A percentile compares a stretch with the other conserved stretches of the same genome.
These are phyloP conservation scores for Trichoderma koningii DNA, from an alignment of 2,329 filamentous ascomycete species.

Conservation along the genomic window DNA sequence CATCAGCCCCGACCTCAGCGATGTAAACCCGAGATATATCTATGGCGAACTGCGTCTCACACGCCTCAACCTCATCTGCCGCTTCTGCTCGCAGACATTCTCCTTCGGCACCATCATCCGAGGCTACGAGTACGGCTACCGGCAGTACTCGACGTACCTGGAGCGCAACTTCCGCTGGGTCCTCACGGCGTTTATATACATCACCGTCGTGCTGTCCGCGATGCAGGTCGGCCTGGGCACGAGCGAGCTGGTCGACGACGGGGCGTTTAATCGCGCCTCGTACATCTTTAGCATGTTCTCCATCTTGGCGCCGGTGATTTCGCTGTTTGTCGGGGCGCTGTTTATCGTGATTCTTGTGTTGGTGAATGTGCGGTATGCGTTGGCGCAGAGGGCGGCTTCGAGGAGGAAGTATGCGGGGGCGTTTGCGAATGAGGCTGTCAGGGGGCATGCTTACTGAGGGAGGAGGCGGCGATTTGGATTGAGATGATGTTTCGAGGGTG, in stretches of 20 bases:
- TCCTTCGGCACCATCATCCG: neutral
- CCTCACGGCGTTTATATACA: slow-evolving; percentile 43
- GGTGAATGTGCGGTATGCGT: slow-evolving; percentile 2
- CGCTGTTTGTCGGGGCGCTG: neutral
- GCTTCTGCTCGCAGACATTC: neutral
- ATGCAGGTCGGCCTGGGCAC: slow-evolving; percentile 51
- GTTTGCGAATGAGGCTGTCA: neutral
- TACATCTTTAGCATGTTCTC: slow-evolving; percentile 52
- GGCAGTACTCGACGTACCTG: slow-evolving; percentile 14
- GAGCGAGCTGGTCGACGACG: slow-evolving; percentile 35
- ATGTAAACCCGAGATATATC: slow-evolving; percentile 1
- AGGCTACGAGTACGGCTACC: slow-evolving; percentile 17
- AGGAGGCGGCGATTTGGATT: rapidly evolving
- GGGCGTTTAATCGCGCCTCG: slow-evolving; percentile 44
- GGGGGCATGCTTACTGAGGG: neutral
- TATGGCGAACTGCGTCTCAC: slow-evolving; percentile 12
- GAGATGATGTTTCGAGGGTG: too few species aligned
- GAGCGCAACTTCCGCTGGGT: slow-evolving; percentile 46
- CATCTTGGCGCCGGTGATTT: slow-evolving; percentile 34
- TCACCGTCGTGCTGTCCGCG: slow-evolving; percentile 49
- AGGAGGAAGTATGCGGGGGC: neutral
- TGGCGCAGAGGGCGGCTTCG: neutral
- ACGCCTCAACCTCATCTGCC: neutral
- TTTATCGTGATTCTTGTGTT: neutral
- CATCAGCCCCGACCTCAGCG: neutral